Base-by-base conservation (phyloP, 2,329 filamentous ascomycete genomes). In the Clarireedia sp. region DNA sequence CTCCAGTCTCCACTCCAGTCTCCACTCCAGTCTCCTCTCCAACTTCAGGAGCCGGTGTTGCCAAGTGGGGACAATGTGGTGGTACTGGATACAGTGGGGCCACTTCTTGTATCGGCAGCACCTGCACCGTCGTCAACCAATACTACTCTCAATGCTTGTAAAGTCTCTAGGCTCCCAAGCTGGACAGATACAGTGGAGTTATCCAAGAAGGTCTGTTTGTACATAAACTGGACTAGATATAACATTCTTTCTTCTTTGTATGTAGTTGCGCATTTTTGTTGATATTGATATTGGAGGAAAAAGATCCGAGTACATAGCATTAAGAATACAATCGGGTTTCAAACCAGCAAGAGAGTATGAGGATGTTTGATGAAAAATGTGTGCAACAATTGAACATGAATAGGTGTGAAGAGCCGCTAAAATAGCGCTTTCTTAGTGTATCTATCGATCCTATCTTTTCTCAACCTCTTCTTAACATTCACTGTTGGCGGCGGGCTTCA, bases 141-240 rank as follows among this genome's bases (percentile, higher is more conserved):
- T 62, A 59, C 52, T 63, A 60, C 57, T 61, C 41, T 12, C 60
- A 62, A 54, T 60, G 59, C 45, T 16, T 59, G 37, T 60, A 60
- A 19, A 43, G 48, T 24, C 6, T n/a, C 14, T 6, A 12, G 45
- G 17, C 16, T 26, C 9, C 36, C 2, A 29, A 48, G 45, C 17
- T 41, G 8, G 19, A 21, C 41, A 21, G 19, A 14, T 21, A 24
- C 41, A 44, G 41, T 14, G 6, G 41, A 14, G 41, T 21, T 44
- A 24, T 44, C n/a, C 21, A 12, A 23, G 19, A 44, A 14, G 41
- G 17, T 44, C 41, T 44, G 24, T 53, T 23, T 53, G 54, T 56
- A 56, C 44, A 56, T 56, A 56, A 17, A 40, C 14, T 47, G 24
- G 33, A 26, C 23, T 48, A 47, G 33, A 53, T 16, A 48, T 47